Evolutionary conservation across 164 flowering plant genomes (phyloP).

Genomic region (Berberis vulgaris): DNA sequence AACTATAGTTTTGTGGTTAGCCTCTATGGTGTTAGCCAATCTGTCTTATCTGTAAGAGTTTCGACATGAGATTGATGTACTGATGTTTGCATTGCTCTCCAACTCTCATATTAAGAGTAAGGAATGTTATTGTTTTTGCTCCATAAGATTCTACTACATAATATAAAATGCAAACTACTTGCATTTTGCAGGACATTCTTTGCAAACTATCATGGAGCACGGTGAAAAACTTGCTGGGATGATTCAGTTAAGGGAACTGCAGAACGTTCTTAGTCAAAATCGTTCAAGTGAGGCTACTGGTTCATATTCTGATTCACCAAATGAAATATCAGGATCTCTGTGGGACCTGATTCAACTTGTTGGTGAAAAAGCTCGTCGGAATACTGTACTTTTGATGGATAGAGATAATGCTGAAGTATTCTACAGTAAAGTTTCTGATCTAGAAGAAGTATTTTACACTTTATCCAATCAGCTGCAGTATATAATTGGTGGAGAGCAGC

Average conservation of each 20-base stretch:
- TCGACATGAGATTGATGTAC: no score
- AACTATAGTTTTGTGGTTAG: no score
- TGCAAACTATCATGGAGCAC: slow-evolving; percentile 89
- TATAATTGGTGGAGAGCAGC: slow-evolving; percentile 41
- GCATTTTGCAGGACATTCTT: slow-evolving; percentile 45
- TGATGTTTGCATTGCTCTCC: no score
- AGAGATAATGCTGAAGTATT: slow-evolving; percentile 97
- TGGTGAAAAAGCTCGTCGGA: slow-evolving; percentile 78
- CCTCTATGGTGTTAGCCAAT: no score
- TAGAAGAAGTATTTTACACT: slow-evolving; percentile 71
- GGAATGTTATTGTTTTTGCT: no score
- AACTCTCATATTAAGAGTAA: no score
- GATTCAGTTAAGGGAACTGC: slow-evolving; percentile 80
- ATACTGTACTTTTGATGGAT: slow-evolving; percentile 91
- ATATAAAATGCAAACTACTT: no score
- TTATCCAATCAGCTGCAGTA: slow-evolving; percentile 48
- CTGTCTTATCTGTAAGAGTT: no score
- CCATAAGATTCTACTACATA: no score
- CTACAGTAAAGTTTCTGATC: slow-evolving; percentile 86
- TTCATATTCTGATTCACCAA: slow-evolving; percentile 27
- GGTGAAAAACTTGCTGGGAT: slow-evolving; percentile 93
- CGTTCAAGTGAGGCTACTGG: slow-evolving; percentile 27
- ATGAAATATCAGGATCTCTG: slow-evolving; percentile 58
- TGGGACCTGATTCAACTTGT: slow-evolving; percentile 92
- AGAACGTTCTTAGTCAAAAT: slow-evolving; percentile 48